Evolutionary conservation across 1,284 basidiomycete genomes (phyloP).

Genomic region (Moesziomyces aphidis): DNA sequence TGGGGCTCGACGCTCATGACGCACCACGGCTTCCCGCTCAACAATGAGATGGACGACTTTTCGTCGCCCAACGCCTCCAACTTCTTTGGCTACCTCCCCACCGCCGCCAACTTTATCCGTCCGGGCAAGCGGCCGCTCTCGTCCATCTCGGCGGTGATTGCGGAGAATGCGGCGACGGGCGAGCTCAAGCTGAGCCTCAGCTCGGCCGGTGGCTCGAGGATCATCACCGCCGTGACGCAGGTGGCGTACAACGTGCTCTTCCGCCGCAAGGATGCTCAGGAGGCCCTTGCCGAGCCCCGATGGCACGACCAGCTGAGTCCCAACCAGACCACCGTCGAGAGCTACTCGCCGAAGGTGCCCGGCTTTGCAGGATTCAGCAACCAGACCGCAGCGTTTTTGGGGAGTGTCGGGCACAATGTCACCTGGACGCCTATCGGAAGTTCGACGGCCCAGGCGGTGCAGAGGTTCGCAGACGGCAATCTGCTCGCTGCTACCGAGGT

Average conservation of each 20-base stretch:
- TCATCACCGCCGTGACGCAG: slow-evolving; percentile 70
- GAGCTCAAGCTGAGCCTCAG: slow-evolving; percentile 68
- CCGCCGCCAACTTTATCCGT: slow-evolving; percentile 68
- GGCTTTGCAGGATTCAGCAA: slow-evolving; percentile 67
- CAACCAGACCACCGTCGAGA: slow-evolving; percentile 66
- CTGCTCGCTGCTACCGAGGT: slow-evolving; percentile 55
- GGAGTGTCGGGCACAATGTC: slow-evolving; percentile 66
- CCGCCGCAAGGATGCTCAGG: slow-evolving; percentile 53
- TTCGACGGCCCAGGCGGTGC: slow-evolving; percentile 58
- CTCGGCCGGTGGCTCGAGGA: slow-evolving; percentile 69
- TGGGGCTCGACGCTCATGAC: slow-evolving; percentile 66
- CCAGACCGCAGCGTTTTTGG: slow-evolving; percentile 65
- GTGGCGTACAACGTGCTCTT: slow-evolving; percentile 57
- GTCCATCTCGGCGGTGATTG: slow-evolving; percentile 68
- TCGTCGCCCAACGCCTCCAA: slow-evolving; percentile 65
- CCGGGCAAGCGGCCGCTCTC: slow-evolving; percentile 69
- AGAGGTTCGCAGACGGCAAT: slow-evolving; percentile 38
- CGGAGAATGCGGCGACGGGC: slow-evolving; percentile 65
- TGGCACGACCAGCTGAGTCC: slow-evolving; percentile 70
- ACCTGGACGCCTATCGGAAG: slow-evolving; percentile 48
- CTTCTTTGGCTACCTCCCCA: slow-evolving; percentile 66
- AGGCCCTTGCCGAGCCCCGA: slow-evolving; percentile 63
- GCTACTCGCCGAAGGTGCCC: slow-evolving; percentile 48
- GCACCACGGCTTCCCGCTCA: slow-evolving; percentile 59
- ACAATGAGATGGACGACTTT: slow-evolving; percentile 70